Base-by-base conservation (phyloP, 768 basidiomycete species). In the Suillus paluster region DNA sequence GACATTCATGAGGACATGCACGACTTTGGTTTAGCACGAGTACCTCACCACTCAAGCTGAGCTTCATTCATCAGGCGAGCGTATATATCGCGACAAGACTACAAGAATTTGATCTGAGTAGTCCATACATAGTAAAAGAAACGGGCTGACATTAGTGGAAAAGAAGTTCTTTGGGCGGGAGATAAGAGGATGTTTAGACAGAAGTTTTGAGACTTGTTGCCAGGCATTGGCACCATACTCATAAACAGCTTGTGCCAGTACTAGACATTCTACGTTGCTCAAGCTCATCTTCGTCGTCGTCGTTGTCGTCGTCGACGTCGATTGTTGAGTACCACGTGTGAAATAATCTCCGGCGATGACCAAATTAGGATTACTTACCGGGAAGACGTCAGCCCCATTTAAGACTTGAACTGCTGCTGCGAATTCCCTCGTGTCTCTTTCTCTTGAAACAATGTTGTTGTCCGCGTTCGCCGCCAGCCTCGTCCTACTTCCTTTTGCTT, bases 181-280 rank as follows among this genome's bases (percentile, higher is more conserved):
- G 48, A 91, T 77, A 10, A 93, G 79, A 15, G 94, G 88, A 67
- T 96, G 93, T 30, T 84, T 84, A 19, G 83, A 78, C 21, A 97
- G 82, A 8, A 91, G 66, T 46, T 83, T 82, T 23, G 90, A 82
- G 10, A 96, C 85, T 7, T 81, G 73, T 39, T 80, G 69, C 95
- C 95, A 95, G 5, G 82, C 81, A 50, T 82, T 76, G 39, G 86
- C 79, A 15, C 95, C 94, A 60, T 89, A 80, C 70, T 95, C 92
- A 75, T 92, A 92, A 46, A 93, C 88, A 0, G 93, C 88, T 76
- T 97, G 95, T 2, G 94, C 86, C 54, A 97, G 83, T 33, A 97
- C 77, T 55, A 97, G 88, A 60, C 85, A 81, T 76, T 96, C 94
- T 58, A 91, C 72, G 54, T 75, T 81, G 64, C 68, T 67, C 41